Evolutionary conservation across 73 alveolate genomes (phyloP).

Genomic region (Durusdinium trenchii): DNA sequence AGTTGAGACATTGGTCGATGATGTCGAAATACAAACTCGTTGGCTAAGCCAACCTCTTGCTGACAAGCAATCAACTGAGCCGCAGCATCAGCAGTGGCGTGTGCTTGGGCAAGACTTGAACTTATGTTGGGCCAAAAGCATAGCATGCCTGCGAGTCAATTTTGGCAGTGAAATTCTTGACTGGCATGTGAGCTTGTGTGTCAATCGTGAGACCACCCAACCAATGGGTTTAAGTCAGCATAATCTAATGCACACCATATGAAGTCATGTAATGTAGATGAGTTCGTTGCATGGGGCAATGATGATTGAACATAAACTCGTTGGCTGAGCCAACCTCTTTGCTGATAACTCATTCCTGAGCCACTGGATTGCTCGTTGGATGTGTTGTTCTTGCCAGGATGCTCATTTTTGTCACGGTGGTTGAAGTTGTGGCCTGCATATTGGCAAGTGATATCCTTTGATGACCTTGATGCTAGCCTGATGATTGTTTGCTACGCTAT

Average conservation of each 20-base stretch:
- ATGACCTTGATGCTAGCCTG: not conserved
- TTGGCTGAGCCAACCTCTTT: not conserved
- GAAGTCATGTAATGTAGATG: too few relatives aligned
- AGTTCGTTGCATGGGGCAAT: not conserved
- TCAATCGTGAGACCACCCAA: too few relatives aligned
- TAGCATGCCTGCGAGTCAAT: too few relatives aligned
- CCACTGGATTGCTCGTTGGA: not conserved
- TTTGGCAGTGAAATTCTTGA: too few relatives aligned
- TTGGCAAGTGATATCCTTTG: not conserved
- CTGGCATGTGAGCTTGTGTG: too few relatives aligned
- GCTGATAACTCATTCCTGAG: not conserved
- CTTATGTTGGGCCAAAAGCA: not conserved
- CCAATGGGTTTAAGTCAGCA: too few relatives aligned
- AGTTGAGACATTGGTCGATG: not conserved
- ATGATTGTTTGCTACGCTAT: not conserved
- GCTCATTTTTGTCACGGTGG: too few relatives aligned
- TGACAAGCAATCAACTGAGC: constrained; percentile 1
- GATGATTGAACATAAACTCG: not conserved
- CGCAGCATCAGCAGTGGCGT: not conserved
- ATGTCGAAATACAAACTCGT: constrained; percentile 23
- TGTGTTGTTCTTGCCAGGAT: too few relatives aligned
- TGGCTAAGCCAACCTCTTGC: not conserved
- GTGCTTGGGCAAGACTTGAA: not conserved
- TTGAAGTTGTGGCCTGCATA: not conserved
- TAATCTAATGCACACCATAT: too few relatives aligned